Evolutionary conservation across 257 asterid species (phyloP).

Genomic region (Anisodus acutangulus): DNA sequence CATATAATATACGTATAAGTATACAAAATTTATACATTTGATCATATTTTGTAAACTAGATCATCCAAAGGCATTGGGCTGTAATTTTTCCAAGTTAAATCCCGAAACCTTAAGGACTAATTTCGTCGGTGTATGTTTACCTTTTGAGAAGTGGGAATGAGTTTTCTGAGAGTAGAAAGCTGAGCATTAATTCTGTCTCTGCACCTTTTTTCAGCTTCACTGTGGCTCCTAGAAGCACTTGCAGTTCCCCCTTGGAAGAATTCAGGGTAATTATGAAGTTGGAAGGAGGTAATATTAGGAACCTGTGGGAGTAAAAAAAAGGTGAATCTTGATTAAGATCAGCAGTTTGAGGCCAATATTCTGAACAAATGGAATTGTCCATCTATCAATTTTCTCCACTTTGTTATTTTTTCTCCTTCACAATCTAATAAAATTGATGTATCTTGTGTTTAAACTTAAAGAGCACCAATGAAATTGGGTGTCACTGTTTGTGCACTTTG

Average conservation of each 20-base stretch:
- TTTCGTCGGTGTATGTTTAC: conserved; percentile 32
- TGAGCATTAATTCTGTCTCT: conserved; percentile 82
- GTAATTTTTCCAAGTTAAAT: too few species aligned
- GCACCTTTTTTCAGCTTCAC: conserved; percentile 90
- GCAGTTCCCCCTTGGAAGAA: conserved; percentile 34
- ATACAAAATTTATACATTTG: too few species aligned
- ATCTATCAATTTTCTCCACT: conserved; percentile 28
- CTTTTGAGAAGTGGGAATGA: conserved; percentile 84
- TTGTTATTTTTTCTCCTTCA: neutral
- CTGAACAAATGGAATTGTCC: conserved; percentile 11
- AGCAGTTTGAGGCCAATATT: neutral
- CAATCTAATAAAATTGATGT: conserved; percentile 1
- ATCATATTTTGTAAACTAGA: too few species aligned
- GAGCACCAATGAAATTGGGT: neutral
- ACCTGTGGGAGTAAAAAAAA: conserved; percentile 33
- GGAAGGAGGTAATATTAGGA: conserved; percentile 29
- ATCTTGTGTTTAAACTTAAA: conserved; percentile 4
- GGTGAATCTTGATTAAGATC: conserved; percentile 22
- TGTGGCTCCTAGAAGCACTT: conserved; percentile 64
- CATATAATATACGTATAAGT: too few species aligned
- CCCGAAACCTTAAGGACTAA: too few species aligned
- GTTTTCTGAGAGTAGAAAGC: conserved; percentile 71
- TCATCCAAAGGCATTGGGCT: too few species aligned
- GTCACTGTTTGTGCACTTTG: conserved; percentile 14
- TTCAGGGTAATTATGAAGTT: conserved; percentile 35